Percentiles rank a stretch among this genome's conserved stretches.
phyloP scores from a whole-genome alignment of 192 early-diverging fungal species.

The Coemansia biformis region DNA sequence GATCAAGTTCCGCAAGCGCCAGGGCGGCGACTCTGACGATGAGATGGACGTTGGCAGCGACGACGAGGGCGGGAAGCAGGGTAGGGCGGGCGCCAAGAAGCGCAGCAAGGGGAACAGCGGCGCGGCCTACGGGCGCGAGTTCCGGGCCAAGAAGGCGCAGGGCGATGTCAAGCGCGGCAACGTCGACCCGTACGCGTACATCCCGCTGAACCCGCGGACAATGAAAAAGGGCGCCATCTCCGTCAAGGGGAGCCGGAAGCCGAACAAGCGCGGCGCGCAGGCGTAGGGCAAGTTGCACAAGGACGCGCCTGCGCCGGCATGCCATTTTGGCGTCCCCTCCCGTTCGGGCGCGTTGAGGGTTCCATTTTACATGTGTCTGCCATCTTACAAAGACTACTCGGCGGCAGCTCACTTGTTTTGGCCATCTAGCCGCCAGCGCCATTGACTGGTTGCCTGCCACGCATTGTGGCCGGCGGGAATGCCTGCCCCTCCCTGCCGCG shows the following conservation, averaged over 20 bases:
- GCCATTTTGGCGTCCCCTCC: no score
- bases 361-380: no score
- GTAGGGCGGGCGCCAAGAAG: constrained; percentile 9
- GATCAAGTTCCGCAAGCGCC: constrained; percentile 86
- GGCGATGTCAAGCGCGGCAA: constrained; percentile 88
- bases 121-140: constrained; percentile 55
- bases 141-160: constrained; percentile 76
- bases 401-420: no score
- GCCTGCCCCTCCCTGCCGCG: no score
- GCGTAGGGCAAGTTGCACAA: no score
- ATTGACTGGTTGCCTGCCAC: no score
- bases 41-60: constrained; percentile 65
- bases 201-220: constrained; percentile 66
- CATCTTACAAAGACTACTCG: no score
- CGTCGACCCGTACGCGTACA: constrained; percentile 92
- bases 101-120: constrained; percentile 36
- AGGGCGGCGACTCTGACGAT: constrained; percentile 54
- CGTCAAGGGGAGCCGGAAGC: constrained; percentile 44
- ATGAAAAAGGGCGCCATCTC: constrained; percentile 46
- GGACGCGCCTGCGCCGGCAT: no score
- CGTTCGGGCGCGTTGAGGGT: no score
- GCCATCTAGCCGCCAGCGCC: no score
- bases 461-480: no score
- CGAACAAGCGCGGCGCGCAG: constrained; percentile 39
- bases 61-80: constrained; percentile 37